A percentile compares a stretch with the other conserved stretches of the same genome.
These are phyloP conservation scores for Cyclotella baltica DNA, from an alignment of 108 stramenopile species.

Conservation along the genomic window DNA sequence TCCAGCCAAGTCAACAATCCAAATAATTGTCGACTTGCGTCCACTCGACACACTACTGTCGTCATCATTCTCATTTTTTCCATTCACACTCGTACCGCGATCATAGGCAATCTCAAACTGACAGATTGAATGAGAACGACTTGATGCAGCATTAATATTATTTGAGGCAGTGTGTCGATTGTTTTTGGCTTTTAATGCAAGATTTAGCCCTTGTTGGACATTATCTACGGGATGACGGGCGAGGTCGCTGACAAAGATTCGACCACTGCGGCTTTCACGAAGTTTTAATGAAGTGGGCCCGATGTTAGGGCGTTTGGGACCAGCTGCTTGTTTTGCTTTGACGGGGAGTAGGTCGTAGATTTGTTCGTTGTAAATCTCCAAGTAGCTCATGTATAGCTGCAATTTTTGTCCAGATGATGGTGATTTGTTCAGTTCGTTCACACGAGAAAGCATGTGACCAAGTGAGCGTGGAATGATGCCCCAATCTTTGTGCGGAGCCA, in stretches of 20 bases:
- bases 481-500: conserved; percentile 55
- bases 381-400: conserved; percentile 83
- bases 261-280: conserved; percentile 83
- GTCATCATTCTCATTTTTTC: conserved; percentile 48
- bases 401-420: conserved; percentile 29
- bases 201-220: conserved; percentile 69
- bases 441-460: conserved; percentile 66
- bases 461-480: conserved; percentile 88
- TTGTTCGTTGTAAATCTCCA: conserved; percentile 99
- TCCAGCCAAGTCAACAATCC: conserved; percentile 98
- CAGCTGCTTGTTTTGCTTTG: conserved; percentile 19
- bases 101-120: conserved; percentile 74
- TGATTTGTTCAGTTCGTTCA: conserved; percentile 33
- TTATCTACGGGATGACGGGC: conserved; percentile 75
- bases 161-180: conserved; percentile 89
- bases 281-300: conserved; percentile 76
- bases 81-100: not conserved
- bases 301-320: conserved; percentile 33
- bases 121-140: conserved; percentile 95
- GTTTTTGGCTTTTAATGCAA: conserved; percentile 67
- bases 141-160: conserved; percentile 89
- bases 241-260: conserved; percentile 85
- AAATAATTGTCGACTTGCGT: conserved; percentile 68
- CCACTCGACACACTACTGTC: conserved; percentile 61
- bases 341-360: conserved; percentile 90